These are phyloP conservation scores for Trifolium subterraneum DNA, from an alignment of 306 rosid genomes.

Conservation along the genomic window DNA sequence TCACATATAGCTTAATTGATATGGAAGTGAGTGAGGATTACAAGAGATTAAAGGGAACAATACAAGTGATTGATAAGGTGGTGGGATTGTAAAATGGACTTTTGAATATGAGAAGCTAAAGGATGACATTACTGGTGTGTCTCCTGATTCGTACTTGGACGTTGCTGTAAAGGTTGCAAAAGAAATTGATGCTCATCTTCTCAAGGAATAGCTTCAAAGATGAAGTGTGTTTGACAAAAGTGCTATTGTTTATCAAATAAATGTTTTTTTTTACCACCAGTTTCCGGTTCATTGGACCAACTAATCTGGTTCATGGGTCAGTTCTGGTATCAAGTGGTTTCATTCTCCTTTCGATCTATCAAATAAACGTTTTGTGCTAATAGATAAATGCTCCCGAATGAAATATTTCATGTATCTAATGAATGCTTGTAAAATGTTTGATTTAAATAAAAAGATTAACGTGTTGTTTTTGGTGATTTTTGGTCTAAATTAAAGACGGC, in stretches of 20 bases:
- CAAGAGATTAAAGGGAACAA: constrained; percentile 22
- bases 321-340: too few relatives aligned
- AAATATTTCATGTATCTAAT: too few relatives aligned
- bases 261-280: too few relatives aligned
- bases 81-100: constrained; percentile 43
- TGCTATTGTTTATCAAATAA: background rate
- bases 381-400: background rate
- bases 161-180: background rate
- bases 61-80: constrained; percentile 26
- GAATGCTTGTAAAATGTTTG: too few relatives aligned
- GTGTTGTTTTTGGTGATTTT: too few relatives aligned
- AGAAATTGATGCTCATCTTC: constrained; percentile 43
- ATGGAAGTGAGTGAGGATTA: constrained; percentile 20
- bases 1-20: constrained; percentile 34
- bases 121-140: constrained; percentile 7
- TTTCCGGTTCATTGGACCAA: too few relatives aligned
- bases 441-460: too few relatives aligned
- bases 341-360: too few relatives aligned
- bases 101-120: constrained; percentile 37
- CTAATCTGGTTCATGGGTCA: too few relatives aligned
- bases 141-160: constrained; percentile 32
- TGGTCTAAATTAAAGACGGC: too few relatives aligned
- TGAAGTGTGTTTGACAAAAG: too few relatives aligned
- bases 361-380: background rate
- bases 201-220: background rate